phyloP scores from a whole-genome alignment of 306 rosid genomes.

The Oemleria cerasiformis region DNA sequence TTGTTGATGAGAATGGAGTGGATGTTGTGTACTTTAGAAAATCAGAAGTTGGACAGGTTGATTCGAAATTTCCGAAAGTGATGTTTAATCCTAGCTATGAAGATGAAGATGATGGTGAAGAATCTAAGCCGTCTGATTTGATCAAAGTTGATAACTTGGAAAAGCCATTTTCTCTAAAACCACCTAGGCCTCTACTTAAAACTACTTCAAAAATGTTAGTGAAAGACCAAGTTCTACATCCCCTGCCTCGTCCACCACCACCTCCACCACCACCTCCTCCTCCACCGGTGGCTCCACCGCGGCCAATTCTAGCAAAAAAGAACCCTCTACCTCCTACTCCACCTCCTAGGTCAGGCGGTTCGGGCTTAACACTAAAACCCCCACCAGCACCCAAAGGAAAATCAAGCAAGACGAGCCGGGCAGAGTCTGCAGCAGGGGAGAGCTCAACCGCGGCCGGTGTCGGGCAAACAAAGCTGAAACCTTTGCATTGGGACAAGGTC shows the following conservation, averaged over 20 bases:
- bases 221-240: constrained; percentile 31
- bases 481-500: constrained; percentile 93
- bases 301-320: constrained; percentile 6
- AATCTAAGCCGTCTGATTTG: constrained; percentile 15
- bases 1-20: constrained; percentile 47
- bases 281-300: not conserved
- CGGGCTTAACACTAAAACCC: constrained; percentile 38
- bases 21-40: constrained; percentile 46
- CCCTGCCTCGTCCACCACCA: constrained; percentile 17
- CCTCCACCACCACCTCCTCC: constrained; percentile 12
- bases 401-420: constrained; percentile 22
- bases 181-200: constrained; percentile 19
- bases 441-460: constrained; percentile 32
- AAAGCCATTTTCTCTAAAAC: constrained; percentile 17
- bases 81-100: constrained; percentile 51
- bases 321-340: constrained; percentile 30
- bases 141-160: constrained; percentile 5
- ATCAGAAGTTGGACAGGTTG: constrained; percentile 38
- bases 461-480: constrained; percentile 58
- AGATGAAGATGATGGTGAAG: constrained; percentile 24
- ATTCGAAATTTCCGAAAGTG: constrained; percentile 30
- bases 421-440: constrained; percentile 29
- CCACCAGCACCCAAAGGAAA: constrained; percentile 42
- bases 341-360: constrained; percentile 32
- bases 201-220: constrained; percentile 25